A percentile compares a stretch with the other conserved stretches of the same genome.
Conservation (phyloP, 2,329 filamentous ascomycete genomes). For the Alternaria tenuissima region DNA sequence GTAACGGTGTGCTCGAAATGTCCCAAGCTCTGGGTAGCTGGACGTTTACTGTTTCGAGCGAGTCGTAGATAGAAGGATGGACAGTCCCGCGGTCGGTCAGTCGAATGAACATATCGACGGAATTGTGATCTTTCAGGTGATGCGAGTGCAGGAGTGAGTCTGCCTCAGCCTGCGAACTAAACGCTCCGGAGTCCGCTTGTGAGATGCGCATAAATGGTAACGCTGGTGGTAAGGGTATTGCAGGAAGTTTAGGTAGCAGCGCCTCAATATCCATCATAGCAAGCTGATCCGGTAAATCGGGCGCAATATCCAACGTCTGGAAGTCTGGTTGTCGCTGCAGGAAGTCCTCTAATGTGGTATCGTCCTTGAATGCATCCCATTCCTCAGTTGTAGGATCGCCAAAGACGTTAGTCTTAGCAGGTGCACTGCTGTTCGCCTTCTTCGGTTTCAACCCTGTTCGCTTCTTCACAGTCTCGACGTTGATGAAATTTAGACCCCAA, state of each 20-base stretch:
- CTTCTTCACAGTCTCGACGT: constrained; percentile 55
- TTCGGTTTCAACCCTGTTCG: constrained; percentile 45
- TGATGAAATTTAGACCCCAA: constrained; percentile 65
- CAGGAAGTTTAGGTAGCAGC: constrained; percentile 49
- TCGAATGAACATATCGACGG: constrained; percentile 80
- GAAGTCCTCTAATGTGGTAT: constrained; percentile 50
- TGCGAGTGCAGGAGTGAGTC: constrained; percentile 52
- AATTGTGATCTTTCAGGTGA: constrained; percentile 71
- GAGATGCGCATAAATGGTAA: constrained; percentile 44
- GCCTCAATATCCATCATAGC: constrained; percentile 53
- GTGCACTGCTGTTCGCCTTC: constrained; percentile 15
- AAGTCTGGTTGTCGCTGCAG: constrained; percentile 49
- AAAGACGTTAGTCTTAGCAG: constrained; percentile 29
- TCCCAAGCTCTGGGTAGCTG: constrained; percentile 55
- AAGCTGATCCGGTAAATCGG: constrained; percentile 50
- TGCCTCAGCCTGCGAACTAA: constrained; percentile 51
- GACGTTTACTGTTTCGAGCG: constrained; percentile 78
- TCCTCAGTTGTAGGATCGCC: constrained; percentile 38
- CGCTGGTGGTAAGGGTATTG: constrained; percentile 47
- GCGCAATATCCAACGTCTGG: constrained; percentile 44
- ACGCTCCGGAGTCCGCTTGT: constrained; percentile 46
- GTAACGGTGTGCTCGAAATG: constrained; percentile 59
- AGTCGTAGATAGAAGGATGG: constrained; percentile 85
- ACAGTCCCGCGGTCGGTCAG: constrained; percentile 75
- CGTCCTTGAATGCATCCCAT: constrained; percentile 47